Conservation (phyloP, 1,284 basidiomycete species). For the Ganoderma resinaceum region DNA sequence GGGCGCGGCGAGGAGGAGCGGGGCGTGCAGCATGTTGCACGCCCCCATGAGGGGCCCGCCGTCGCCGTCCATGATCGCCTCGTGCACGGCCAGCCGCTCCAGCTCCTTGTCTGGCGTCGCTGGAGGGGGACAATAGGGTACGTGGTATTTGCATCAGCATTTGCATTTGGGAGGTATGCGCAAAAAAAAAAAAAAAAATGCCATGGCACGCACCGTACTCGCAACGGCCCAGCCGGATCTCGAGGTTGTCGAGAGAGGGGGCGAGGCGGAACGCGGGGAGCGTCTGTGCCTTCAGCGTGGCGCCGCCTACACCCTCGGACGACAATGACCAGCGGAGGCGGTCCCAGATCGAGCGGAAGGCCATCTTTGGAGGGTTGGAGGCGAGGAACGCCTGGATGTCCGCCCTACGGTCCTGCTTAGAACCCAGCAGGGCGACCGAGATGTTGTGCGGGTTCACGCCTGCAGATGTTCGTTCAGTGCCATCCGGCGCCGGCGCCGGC, state of each 20-base stretch:
- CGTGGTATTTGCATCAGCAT: too few relatives aligned
- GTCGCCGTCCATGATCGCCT: too few relatives aligned
- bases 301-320: not conserved
- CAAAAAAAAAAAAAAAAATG: too few relatives aligned
- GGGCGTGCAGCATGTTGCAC: too few relatives aligned
- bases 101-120: too few relatives aligned
- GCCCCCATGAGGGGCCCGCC: too few relatives aligned
- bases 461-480: not conserved
- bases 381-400: not conserved
- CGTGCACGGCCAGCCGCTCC: too few relatives aligned
- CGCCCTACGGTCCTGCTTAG: not conserved
- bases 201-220: constrained; percentile 13
- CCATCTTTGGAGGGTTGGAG: not conserved
- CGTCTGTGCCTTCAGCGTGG: constrained; percentile 4
- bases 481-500: too few relatives aligned
- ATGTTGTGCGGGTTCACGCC: not conserved
- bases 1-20: constrained; percentile 4
- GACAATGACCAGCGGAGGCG: not conserved
- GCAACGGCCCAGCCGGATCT: constrained; percentile 15
- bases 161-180: too few relatives aligned
- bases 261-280: constrained; percentile 13
- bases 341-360: not conserved
- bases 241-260: constrained; percentile 12
- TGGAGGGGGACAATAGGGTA: too few relatives aligned
- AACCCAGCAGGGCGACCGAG: not conserved